A percentile compares a stretch with the other conserved stretches of the same genome.
phyloP scores from a whole-genome alignment of 768 basidiomycete species.

The Lentinula boryana region DNA sequence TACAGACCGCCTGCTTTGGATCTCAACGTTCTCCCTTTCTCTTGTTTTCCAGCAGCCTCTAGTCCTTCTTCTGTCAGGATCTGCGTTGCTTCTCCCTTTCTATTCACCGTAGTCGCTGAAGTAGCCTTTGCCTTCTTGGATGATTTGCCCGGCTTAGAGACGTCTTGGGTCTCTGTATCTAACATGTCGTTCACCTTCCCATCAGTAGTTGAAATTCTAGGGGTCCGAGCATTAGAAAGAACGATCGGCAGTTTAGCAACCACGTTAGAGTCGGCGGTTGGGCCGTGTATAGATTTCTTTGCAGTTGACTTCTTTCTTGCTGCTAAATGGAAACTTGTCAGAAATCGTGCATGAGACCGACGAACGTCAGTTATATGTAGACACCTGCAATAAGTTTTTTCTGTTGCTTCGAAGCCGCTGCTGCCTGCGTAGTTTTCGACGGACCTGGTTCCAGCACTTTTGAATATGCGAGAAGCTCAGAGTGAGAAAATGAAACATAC shows the following conservation, averaged over 20 bases:
- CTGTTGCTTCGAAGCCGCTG: not conserved
- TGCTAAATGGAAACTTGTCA: not conserved
- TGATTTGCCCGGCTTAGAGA: not conserved
- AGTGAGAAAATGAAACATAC: not conserved
- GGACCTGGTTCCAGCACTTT: not conserved
- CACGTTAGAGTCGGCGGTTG: not conserved
- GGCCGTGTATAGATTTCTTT: not conserved
- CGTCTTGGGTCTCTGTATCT: not conserved
- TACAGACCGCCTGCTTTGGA: not conserved
- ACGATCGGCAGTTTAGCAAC: not conserved
- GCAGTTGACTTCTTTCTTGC: not conserved
- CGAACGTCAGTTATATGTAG: not conserved
- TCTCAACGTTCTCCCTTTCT: not conserved
- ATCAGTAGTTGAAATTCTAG: not conserved
- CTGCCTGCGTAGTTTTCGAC: not conserved
- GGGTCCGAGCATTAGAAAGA: not conserved
- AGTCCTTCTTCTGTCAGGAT: not conserved
- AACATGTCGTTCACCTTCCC: not conserved
- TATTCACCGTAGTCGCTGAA: not conserved
- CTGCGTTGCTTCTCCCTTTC: not conserved
- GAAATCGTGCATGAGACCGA: not conserved
- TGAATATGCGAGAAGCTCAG: not conserved
- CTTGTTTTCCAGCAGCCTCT: not conserved
- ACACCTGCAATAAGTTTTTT: not conserved
- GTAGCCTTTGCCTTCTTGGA: not conserved